Base-by-base conservation (phyloP, 106 monocot species). In the Allium cepa region DNA sequence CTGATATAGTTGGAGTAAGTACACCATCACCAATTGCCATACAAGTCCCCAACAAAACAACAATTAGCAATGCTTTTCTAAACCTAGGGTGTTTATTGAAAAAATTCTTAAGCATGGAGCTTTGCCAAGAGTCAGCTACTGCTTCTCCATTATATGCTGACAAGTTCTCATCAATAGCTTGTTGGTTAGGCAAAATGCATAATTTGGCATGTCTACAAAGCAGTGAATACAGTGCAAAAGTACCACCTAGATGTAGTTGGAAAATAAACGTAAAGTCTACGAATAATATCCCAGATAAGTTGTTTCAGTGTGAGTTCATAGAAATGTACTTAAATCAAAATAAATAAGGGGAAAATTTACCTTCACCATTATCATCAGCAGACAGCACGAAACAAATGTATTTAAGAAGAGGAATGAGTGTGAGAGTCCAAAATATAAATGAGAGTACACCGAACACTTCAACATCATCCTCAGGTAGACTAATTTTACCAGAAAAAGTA, bases 281-380 rank as follows among this genome's bases (percentile, higher is more conserved):
- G 36, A 5, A 4, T 36, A 36, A 36, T 36, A 36, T 36, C 36
- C 36, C 36, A 36, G 3, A 36, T 36, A 36, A 4, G 36, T 36
- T 36, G 36, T 36, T 22, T 36, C 36, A 36, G 36, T 36, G 36
- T 5, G 5, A 36, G 5, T 36, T 5, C 36, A 36, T 4, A 36
- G 3, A 36, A 36, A 36, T 36, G 4, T 36, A 36, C 36, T 5
- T 22, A 22, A 22, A 36, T 5, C 3, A 36, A 36, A 36, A 36
- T 5, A 5, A 36, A 36, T 4, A 36, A 36, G 17, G 36, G 8
- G 11, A 58, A 60, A 70, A 49, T 13, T 15, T 77, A 90, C 90
- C 88, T 88, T 92, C 83, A 46, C 92, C 92, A 68, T 88, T 92
- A 52, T 92, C 92, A 76, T 92, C 80, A 13, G 92, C 85, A 26